phyloP scores from a whole-genome alignment of 768 basidiomycete genomes.

The Pleurotus cornucopiae region DNA sequence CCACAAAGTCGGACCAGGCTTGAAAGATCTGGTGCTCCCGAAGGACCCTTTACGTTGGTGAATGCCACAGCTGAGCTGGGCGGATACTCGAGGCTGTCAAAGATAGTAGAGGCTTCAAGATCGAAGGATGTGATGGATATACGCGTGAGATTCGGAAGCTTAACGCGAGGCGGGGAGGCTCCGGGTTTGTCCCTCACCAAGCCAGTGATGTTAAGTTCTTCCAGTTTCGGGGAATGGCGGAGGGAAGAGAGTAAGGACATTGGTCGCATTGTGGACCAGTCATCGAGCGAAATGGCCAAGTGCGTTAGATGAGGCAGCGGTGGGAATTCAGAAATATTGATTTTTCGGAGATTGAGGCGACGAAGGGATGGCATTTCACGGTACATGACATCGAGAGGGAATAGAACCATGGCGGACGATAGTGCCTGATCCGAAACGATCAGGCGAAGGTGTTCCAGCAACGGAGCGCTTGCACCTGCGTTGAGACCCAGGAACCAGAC shows the following conservation, averaged over 20 bases:
- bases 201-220: neutral
- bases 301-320: neutral
- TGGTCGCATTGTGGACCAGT: too few species aligned
- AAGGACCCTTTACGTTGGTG: too few species aligned
- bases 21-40: too few species aligned
- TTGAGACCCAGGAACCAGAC: neutral
- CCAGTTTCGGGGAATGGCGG: neutral
- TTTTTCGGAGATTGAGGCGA: neutral
- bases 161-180: too few species aligned
- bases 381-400: neutral
- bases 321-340: neutral
- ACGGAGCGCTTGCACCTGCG: neutral
- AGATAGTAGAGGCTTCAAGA: too few species aligned
- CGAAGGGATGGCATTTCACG: conserved; percentile 1
- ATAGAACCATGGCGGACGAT: neutral
- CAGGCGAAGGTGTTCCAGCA: neutral
- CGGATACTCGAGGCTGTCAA: too few species aligned
- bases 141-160: too few species aligned
- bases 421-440: neutral
- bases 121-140: too few species aligned
- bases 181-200: neutral
- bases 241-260: neutral
- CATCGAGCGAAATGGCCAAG: neutral
- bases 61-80: too few species aligned
- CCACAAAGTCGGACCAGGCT: too few species aligned